Conservation (phyloP, 169 alveolate genomes). For the Babesia bigemina region DNA sequence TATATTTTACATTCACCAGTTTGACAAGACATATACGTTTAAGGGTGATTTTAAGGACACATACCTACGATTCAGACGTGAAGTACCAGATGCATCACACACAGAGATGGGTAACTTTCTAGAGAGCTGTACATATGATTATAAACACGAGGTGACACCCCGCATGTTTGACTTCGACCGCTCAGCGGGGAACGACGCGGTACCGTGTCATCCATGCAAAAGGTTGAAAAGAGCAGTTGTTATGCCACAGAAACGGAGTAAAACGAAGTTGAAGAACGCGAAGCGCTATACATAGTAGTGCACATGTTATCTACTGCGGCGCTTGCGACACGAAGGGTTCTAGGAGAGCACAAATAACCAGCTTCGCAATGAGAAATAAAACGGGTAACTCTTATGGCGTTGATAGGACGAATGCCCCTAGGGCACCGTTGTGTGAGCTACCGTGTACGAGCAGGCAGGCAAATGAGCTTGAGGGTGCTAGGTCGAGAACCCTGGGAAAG, state of each 20-base stretch:
- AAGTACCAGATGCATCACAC: conserved; percentile 22
- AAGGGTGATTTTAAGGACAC: conserved; percentile 57
- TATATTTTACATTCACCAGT: conserved; percentile 61
- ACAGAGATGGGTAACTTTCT: conserved; percentile 26
- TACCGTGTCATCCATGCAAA: neutral
- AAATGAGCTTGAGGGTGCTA: conserved; percentile 23
- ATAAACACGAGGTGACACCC: neutral
- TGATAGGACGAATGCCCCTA: neutral
- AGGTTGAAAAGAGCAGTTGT: conserved; percentile 3
- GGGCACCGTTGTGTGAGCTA: conserved; percentile 3
- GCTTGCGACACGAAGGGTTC: neutral
- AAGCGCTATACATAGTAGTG: conserved; percentile 28
- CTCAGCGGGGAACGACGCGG: neutral
- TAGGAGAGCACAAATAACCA: neutral
- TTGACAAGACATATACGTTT: conserved; percentile 69
- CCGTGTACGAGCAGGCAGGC: conserved; percentile 8
- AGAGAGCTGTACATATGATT: conserved; percentile 1
- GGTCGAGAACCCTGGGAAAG: neutral
- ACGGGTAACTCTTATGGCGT: too few relatives aligned
- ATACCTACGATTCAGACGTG: conserved; percentile 11
- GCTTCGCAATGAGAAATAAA: too few relatives aligned
- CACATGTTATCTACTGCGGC: neutral
- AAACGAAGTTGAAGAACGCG: conserved; percentile 42
- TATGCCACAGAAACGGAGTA: conserved; percentile 10
- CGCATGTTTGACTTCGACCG: neutral